Evolutionary conservation across 1,139 yeast species (phyloP).

Genomic region (Blastobotrys proliferans): DNA sequence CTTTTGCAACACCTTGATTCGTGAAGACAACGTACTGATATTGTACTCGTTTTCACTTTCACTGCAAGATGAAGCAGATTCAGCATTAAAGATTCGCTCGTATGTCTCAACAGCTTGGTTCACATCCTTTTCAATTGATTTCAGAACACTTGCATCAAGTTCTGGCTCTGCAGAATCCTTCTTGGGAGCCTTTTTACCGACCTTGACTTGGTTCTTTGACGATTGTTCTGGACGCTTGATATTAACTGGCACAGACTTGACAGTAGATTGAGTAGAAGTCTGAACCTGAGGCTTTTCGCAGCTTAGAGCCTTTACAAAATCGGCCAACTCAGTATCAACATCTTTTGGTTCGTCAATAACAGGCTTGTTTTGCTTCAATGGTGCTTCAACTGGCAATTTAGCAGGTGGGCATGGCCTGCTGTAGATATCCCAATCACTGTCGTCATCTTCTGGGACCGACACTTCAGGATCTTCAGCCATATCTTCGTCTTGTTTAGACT

Average conservation of each 20-base stretch:
- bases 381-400: conserved; percentile 5
- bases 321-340: conserved; percentile 1
- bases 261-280: too few relatives aligned
- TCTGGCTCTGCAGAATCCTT: not conserved
- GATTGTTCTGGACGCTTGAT: not conserved
- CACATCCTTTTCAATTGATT: conserved; percentile 19
- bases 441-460: conserved; percentile 10
- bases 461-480: conserved; percentile 7
- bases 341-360: not conserved
- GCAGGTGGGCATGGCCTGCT: not conserved
- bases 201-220: not conserved
- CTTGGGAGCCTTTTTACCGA: not conserved
- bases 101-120: conserved; percentile 22
- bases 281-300: too few relatives aligned
- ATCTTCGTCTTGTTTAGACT: not conserved
- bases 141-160: not conserved
- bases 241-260: too few relatives aligned
- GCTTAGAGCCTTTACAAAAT: conserved; percentile 5
- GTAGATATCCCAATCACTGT: conserved; percentile 9
- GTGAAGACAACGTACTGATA: conserved; percentile 18
- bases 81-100: conserved; percentile 20
- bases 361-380: conserved; percentile 4
- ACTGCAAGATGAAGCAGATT: conserved; percentile 16
- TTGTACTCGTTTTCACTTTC: conserved; percentile 14
- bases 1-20: conserved; percentile 26